phyloP scores from a whole-genome alignment of 768 basidiomycete genomes.

The Leccinellum rugosiceps region DNA sequence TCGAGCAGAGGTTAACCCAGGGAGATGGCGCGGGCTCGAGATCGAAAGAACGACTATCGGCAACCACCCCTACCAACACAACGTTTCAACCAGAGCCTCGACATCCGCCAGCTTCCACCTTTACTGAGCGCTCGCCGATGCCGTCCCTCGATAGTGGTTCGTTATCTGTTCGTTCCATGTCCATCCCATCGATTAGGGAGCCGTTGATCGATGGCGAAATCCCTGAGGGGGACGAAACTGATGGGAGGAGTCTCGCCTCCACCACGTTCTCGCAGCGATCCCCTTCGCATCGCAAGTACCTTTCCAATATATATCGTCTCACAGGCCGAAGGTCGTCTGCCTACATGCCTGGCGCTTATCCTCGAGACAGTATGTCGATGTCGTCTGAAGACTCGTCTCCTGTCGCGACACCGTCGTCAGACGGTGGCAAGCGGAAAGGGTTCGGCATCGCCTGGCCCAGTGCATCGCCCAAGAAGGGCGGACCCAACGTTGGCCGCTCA shows the following conservation, averaged over 20 bases:
- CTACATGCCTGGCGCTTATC: slow-evolving; percentile 39
- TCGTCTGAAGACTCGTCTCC: slow-evolving; percentile 68
- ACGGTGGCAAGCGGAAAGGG: slow-evolving; percentile 35
- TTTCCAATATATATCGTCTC: slow-evolving; percentile 47
- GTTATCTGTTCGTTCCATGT: slow-evolving; percentile 25
- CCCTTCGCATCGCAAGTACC: slow-evolving; percentile 42
- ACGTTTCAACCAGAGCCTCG: slow-evolving; percentile 24
- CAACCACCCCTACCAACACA: slow-evolving; percentile 24
- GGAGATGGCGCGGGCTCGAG: slow-evolving; percentile 36
- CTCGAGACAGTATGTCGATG: slow-evolving; percentile 59
- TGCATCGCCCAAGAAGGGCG: slow-evolving; percentile 50
- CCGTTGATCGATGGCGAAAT: slow-evolving; percentile 22
- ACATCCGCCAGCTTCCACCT: slow-evolving; percentile 20
- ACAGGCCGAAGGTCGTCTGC: slow-evolving; percentile 38
- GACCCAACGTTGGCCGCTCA: slow-evolving; percentile 41
- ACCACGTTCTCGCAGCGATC: slow-evolving; percentile 51
- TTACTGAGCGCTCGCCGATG: slow-evolving; percentile 15
- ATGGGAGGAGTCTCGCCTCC: slow-evolving; percentile 31
- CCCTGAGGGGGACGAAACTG: slow-evolving; percentile 26
- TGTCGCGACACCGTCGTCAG: slow-evolving; percentile 53
- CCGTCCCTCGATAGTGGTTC: slow-evolving; percentile 22
- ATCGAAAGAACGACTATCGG: slow-evolving; percentile 3
- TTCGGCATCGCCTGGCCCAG: slow-evolving; percentile 46
- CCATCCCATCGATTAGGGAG: slow-evolving; percentile 31
- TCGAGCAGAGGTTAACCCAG: slow-evolving; percentile 49